Conservation (phyloP, 2,329 filamentous ascomycete species). For the Fusarium graminum region DNA sequence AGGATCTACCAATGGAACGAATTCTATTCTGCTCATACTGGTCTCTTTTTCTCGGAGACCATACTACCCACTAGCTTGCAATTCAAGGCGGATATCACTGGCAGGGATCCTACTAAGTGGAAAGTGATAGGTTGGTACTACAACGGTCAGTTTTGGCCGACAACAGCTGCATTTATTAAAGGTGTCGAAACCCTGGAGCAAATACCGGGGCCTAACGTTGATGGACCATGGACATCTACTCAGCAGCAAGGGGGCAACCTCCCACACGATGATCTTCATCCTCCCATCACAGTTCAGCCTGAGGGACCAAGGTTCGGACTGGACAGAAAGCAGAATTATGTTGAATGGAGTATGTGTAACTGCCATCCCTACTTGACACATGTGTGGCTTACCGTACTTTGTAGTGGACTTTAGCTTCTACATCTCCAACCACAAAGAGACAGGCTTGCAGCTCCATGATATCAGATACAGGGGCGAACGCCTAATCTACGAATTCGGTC, state of each 20-base stretch:
- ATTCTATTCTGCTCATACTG: slow-evolving; percentile 56
- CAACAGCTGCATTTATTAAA: slow-evolving; percentile 54
- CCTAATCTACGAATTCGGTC: slow-evolving; percentile 67
- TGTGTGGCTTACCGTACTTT: slow-evolving; percentile 46
- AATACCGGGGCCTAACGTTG: slow-evolving; percentile 20
- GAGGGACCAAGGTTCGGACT: slow-evolving; percentile 22
- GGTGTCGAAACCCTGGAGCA: not conserved
- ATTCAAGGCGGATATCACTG: slow-evolving; percentile 62
- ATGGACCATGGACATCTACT: slow-evolving; percentile 28
- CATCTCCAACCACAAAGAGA: slow-evolving; percentile 62
- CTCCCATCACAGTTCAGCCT: slow-evolving; percentile 26
- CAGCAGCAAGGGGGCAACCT: slow-evolving; percentile 15
- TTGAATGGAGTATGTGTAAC: slow-evolving; percentile 33
- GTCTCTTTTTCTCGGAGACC: slow-evolving; percentile 56
- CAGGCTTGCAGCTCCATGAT: slow-evolving; percentile 64
- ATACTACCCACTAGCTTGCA: slow-evolving; percentile 61
- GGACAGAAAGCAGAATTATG: slow-evolving; percentile 30
- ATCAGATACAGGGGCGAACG: slow-evolving; percentile 67
- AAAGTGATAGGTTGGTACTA: slow-evolving; percentile 66
- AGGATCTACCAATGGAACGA: slow-evolving; percentile 62
- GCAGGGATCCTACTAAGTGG: slow-evolving; percentile 65
- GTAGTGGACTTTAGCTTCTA: slow-evolving; percentile 61
- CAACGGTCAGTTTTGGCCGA: slow-evolving; percentile 65
- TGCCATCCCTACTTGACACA: accelerated
- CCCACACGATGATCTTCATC: slow-evolving; percentile 14